Evolutionary conservation across 805 yeast genomes (phyloP), one percentile per base, ranked within the genome.

Genomic region (Brettanomyces bruxellensis): DNA sequence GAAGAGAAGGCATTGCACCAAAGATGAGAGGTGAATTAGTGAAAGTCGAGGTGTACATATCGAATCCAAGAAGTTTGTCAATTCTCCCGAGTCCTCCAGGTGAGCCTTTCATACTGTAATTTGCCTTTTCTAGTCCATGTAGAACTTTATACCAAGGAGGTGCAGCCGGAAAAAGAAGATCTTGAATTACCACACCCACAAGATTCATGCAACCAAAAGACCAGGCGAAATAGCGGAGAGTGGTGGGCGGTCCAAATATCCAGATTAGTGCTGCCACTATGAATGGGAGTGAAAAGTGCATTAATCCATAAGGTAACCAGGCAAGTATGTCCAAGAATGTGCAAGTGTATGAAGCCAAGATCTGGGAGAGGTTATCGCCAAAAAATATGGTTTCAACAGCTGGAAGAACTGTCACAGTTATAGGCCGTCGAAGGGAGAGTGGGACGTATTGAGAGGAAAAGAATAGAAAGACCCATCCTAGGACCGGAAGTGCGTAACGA

Each of bases 181-280:
- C 74, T 67, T 93, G 98, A 47, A 78, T 76, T 34, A 84, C 58
- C 32, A 91, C 97, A 40, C 97, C 98, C 44, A 79, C 62, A 52
- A 90, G 65, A 65, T 91, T 93, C 91, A 89, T 85, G 69, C 85
- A 88, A 11, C 99, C 99, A 68, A 93, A 90, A 4, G 96, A 88
- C 68, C 89, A 86, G 3, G 88, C 95, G 65, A 83, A 91, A 6
- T 86, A 78, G 49, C 95, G 78, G 38, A 91, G 67, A 4, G 88
- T 71, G 9, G 85, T 82, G 41, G 99, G 99, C 8, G 98, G 97
- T 0, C 87, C 96, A 73, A 88, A 93, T 28, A 93, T 52, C 57
- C 88, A 91, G 43, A 87, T 66, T 44, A 89, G 60, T 2, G 71
- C 77, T 0, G 97, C 91, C 38, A 86, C 86, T 4, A 91, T 78